phyloP scores from a whole-genome alignment of 1,284 basidiomycete species.

The Dichomitus squalens region DNA sequence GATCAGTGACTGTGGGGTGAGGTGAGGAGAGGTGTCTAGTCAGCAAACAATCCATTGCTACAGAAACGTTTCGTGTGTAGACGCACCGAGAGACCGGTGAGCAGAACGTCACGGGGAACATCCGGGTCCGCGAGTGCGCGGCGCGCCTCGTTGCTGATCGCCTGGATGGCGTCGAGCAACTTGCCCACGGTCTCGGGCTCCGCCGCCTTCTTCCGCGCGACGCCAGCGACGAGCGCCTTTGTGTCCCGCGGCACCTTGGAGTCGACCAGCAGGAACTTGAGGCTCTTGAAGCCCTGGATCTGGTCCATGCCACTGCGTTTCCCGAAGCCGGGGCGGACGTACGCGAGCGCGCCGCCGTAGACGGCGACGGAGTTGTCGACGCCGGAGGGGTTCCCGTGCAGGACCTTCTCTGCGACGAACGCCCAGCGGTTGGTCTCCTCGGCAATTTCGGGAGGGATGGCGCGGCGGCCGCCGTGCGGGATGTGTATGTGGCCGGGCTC shows the following conservation, averaged over 20 bases:
- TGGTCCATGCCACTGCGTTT: slow-evolving; percentile 81
- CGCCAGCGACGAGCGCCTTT: slow-evolving; percentile 91
- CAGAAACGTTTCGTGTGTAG: no score
- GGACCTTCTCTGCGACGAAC: slow-evolving; percentile 93
- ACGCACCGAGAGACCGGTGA: slow-evolving; percentile 59
- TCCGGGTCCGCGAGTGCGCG: slow-evolving; percentile 77
- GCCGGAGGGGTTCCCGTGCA: slow-evolving; percentile 97
- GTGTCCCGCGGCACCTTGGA: slow-evolving; percentile 93
- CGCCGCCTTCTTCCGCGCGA: slow-evolving; percentile 70
- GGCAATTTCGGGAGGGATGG: slow-evolving; percentile 60
- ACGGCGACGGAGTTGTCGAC: slow-evolving; percentile 97
- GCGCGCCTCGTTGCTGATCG: slow-evolving; percentile 80
- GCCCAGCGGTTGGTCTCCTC: slow-evolving; percentile 92
- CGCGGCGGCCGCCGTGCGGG: slow-evolving; percentile 65
- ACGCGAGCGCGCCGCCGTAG: slow-evolving; percentile 92
- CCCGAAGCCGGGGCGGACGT: slow-evolving; percentile 81
- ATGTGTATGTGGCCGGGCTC: slow-evolving; percentile 58
- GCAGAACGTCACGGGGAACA: slow-evolving; percentile 60
- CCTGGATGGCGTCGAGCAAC: slow-evolving; percentile 79
- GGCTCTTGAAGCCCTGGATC: slow-evolving; percentile 77
- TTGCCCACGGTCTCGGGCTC: slow-evolving; percentile 80
- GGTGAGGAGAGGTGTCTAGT: background rate
- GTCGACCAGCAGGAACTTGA: slow-evolving; percentile 89
- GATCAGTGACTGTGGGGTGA: slow-evolving; percentile 64
- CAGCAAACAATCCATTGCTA: background rate